Percentiles rank a stretch among this genome's conserved stretches.
phyloP scores from a whole-genome alignment of 352 stramenopile genomes.

The Peronospora belbahrii region DNA sequence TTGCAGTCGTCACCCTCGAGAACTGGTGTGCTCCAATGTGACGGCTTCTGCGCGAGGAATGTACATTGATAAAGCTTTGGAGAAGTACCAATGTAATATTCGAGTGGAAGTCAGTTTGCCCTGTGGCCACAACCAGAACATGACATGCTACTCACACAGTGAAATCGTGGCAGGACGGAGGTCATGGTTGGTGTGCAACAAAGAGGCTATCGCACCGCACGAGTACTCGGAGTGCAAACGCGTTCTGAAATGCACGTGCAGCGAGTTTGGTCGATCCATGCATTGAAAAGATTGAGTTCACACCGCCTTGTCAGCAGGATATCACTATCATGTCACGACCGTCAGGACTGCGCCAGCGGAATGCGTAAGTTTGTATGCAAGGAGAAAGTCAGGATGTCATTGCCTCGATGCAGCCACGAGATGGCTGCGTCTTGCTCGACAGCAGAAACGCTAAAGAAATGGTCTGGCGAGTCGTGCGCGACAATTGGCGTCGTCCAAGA shows the following conservation, averaged over 20 bases:
- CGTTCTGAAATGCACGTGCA: conserved; percentile 47
- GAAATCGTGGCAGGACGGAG: conserved; percentile 28
- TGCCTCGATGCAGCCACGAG: conserved; percentile 69
- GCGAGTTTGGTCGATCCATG: conserved; percentile 57
- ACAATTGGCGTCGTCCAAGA: conserved; percentile 49
- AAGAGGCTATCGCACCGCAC: conserved; percentile 50
- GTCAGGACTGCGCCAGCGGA: conserved; percentile 24
- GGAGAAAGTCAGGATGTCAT: conserved; percentile 37
- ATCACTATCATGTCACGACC: conserved; percentile 50
- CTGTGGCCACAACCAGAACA: conserved; percentile 43
- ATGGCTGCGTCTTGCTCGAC: conserved; percentile 37
- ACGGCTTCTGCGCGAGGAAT: conserved; percentile 13
- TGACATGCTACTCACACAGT: conserved; percentile 40
- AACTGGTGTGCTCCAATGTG: conserved; percentile 47
- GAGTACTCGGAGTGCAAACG: conserved; percentile 73
- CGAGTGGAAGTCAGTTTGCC: conserved; percentile 46
- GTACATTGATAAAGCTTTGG: conserved; percentile 36
- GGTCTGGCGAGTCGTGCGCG: conserved; percentile 29
- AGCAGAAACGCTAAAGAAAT: conserved; percentile 35
- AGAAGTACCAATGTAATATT: conserved; percentile 47
- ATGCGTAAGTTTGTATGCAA: conserved; percentile 38
- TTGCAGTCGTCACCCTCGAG: conserved; percentile 43
- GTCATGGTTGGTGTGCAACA: conserved; percentile 45
- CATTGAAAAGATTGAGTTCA: conserved; percentile 50
- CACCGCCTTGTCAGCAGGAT: conserved; percentile 54